Evolutionary conservation across 768 basidiomycete species (phyloP).

Genomic region (Amanita polypyramis): DNA sequence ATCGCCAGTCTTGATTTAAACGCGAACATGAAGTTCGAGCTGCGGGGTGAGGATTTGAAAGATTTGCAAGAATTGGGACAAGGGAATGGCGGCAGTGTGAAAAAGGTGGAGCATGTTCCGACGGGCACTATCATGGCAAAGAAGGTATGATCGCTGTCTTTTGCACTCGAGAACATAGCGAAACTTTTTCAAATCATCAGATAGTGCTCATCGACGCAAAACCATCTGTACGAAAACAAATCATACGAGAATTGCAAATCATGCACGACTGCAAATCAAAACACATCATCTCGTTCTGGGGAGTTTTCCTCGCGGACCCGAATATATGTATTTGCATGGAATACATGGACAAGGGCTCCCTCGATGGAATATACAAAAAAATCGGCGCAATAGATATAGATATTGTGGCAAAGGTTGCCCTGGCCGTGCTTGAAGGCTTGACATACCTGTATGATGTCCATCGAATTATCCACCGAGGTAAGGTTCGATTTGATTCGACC

Average conservation of each 20-base stretch:
- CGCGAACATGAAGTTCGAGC: slow-evolving; percentile 74
- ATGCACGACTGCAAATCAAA: slow-evolving; percentile 95
- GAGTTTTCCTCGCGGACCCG: slow-evolving; percentile 93
- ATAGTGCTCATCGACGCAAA: slow-evolving; percentile 96
- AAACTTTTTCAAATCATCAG: slow-evolving; percentile 29
- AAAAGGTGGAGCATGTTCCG: slow-evolving; percentile 88
- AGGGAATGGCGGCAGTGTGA: slow-evolving; percentile 96
- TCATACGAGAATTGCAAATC: slow-evolving; percentile 94
- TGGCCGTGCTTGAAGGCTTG: slow-evolving; percentile 89
- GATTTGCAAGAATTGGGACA: slow-evolving; percentile 87
- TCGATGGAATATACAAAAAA: slow-evolving; percentile 94
- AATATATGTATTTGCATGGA: slow-evolving; percentile 99
- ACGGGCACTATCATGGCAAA: slow-evolving; percentile 95
- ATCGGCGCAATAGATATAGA: slow-evolving; percentile 91
- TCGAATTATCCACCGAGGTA: slow-evolving; percentile 97
- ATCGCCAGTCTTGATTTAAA: slow-evolving; percentile 82
- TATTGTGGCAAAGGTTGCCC: slow-evolving; percentile 87
- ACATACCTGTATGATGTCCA: slow-evolving; percentile 97
- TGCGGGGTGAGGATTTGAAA: slow-evolving; percentile 84
- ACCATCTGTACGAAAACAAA: slow-evolving; percentile 93
- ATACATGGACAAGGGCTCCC: slow-evolving; percentile 85
- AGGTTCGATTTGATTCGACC: slow-evolving; percentile 14
- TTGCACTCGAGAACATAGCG: background rate
- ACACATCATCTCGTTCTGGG: slow-evolving; percentile 95
- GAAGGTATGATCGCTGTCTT: slow-evolving; percentile 52